These are phyloP conservation scores for Suhomyces bokatorum DNA, from an alignment of 1,139 yeast species.

Conservation along the genomic window DNA sequence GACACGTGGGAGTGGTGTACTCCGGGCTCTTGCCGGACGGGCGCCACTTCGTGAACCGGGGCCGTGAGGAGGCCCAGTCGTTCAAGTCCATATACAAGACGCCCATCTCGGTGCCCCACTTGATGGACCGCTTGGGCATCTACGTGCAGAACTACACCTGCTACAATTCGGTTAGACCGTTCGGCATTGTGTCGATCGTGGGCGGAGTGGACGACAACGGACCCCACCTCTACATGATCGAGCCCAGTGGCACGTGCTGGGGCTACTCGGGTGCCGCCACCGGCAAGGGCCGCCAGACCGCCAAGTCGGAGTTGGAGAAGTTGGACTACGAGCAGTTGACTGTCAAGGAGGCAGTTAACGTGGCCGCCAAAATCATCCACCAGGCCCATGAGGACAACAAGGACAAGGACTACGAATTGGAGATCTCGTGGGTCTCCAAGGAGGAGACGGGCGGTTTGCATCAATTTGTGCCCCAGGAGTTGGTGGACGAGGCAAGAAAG, in stretches of 20 bases:
- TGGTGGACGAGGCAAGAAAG: slow-evolving; percentile 78
- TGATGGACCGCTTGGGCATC: slow-evolving; percentile 85
- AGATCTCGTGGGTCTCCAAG: slow-evolving; percentile 78
- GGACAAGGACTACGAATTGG: slow-evolving; percentile 95
- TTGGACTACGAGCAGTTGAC: slow-evolving; percentile 69
- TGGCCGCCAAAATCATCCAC: slow-evolving; percentile 91
- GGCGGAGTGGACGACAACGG: slow-evolving; percentile 93
- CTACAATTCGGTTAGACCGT: slow-evolving; percentile 95
- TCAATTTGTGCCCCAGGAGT: slow-evolving; percentile 71
- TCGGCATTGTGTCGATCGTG: slow-evolving; percentile 87
- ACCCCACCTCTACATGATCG: slow-evolving; percentile 92
- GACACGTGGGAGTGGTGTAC: slow-evolving; percentile 91
- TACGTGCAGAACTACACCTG: slow-evolving; percentile 95
- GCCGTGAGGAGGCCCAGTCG: slow-evolving; percentile 85
- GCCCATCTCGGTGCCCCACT: slow-evolving; percentile 75
- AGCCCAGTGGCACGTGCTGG: slow-evolving; percentile 97
- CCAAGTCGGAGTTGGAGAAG: slow-evolving; percentile 94
- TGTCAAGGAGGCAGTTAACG: slow-evolving; percentile 81
- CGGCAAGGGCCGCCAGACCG: slow-evolving; percentile 96
- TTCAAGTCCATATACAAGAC: slow-evolving; percentile 78
- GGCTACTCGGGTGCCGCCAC: slow-evolving; percentile 97
- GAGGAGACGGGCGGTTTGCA: slow-evolving; percentile 82
- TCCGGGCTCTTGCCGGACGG: slow-evolving; percentile 97
- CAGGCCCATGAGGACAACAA: slow-evolving; percentile 96
- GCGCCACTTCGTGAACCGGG: slow-evolving; percentile 86